Conservation (phyloP, 108 stramenopile genomes). For the Nannochloropsis oceanica region DNA sequence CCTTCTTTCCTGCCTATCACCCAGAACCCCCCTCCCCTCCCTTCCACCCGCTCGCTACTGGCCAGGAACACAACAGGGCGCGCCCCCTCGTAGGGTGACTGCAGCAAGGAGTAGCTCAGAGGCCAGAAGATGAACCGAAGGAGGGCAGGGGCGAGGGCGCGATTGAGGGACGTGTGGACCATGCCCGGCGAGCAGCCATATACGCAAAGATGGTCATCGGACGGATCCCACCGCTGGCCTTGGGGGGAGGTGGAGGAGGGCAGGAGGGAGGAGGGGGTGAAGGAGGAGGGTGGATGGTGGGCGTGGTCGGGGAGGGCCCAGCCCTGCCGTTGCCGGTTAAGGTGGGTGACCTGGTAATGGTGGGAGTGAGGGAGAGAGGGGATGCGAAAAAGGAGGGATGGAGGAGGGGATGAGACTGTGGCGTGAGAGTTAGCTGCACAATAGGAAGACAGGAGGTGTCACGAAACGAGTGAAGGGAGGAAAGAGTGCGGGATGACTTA, state of each 20-base stretch:
- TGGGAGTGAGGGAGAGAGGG: neutral
- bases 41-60: neutral
- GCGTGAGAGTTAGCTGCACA: neutral
- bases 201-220: neutral
- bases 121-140: neutral
- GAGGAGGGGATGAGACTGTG: neutral
- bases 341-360: neutral
- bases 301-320: neutral
- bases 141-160: neutral
- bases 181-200: neutral
- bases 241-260: neutral
- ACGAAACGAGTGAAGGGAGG: neutral
- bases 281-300: neutral
- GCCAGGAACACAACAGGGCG: neutral
- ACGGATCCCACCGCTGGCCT: neutral
- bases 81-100: neutral
- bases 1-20: neutral
- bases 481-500: too few species aligned
- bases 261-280: neutral
- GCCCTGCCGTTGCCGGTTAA: neutral
- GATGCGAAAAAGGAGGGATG: neutral
- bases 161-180: neutral
- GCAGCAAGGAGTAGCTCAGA: neutral
- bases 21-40: neutral
- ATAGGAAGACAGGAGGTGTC: neutral